Percentiles rank a stretch among this genome's conserved stretches.
Conservation (phyloP, 2,329 filamentous ascomycete species). For the Fusarium compactum region DNA sequence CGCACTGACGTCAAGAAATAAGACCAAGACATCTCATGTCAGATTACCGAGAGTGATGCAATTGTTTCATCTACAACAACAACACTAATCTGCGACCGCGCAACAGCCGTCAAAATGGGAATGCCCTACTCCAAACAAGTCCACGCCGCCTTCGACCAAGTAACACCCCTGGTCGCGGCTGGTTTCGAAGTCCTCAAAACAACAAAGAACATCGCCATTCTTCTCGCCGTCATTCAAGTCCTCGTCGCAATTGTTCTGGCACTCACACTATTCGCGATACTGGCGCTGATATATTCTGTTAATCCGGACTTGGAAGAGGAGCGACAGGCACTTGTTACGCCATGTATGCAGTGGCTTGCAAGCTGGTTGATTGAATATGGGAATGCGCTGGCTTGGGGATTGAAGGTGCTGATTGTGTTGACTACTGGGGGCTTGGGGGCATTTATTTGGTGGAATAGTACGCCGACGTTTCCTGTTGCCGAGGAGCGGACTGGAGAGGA, state of each 20-base stretch:
- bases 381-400: background rate
- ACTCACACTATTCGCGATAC: conserved; percentile 5
- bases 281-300: conserved; percentile 18
- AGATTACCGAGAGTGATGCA: background rate
- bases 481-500: background rate
- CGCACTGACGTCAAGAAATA: background rate
- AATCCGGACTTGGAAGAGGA: conserved; percentile 21
- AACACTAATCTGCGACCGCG: background rate
- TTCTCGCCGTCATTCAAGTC: conserved; percentile 7
- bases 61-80: background rate
- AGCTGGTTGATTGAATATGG: conserved; percentile 15
- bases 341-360: conserved; percentile 16
- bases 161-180: conserved; percentile 14
- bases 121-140: conserved; percentile 28
- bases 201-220: conserved; percentile 20
- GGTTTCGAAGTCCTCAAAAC: conserved; percentile 22
- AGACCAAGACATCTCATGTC: background rate
- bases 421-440: background rate
- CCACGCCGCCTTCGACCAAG: conserved; percentile 17
- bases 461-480: background rate
- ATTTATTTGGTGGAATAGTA: conserved; percentile 6
- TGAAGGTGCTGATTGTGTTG: conserved; percentile 1
- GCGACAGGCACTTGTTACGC: conserved; percentile 2
- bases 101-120: background rate
- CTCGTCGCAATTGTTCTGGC: background rate